phyloP scores from a whole-genome alignment of 2,329 filamentous ascomycete species.

The Aspergillus vadensis region DNA sequence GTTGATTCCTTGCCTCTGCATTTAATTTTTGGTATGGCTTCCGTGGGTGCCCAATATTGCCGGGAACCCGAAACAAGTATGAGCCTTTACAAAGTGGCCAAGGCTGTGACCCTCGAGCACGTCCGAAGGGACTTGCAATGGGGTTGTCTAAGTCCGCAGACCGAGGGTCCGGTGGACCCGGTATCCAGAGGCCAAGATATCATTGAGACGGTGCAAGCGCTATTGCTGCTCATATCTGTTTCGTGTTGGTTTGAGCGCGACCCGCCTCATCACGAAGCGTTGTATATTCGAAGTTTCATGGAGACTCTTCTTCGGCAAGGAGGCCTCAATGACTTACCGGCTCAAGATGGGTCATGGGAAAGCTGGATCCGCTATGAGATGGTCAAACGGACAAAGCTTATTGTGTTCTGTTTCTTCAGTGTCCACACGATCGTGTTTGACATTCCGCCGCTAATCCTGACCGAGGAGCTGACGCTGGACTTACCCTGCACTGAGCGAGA shows the following conservation, averaged over 20 bases:
- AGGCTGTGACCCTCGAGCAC: conserved; percentile 35
- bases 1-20: conserved; percentile 29
- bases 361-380: conserved; percentile 36
- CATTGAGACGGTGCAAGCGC: conserved; percentile 32
- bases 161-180: conserved; percentile 7
- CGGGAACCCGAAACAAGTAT: conserved; percentile 37
- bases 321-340: conserved; percentile 33
- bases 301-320: conserved; percentile 32
- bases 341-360: conserved; percentile 34
- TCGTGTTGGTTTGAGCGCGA: conserved; percentile 37
- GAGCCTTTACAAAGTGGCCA: conserved; percentile 35
- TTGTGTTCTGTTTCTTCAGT: conserved; percentile 40
- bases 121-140: conserved; percentile 33
- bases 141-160: conserved; percentile 9
- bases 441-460: conserved; percentile 33
- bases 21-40: conserved; percentile 35
- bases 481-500: conserved; percentile 36
- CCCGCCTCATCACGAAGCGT: conserved; percentile 32
- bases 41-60: conserved; percentile 36
- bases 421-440: conserved; percentile 41
- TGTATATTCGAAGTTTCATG: conserved; percentile 34
- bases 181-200: conserved; percentile 26
- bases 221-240: conserved; percentile 33
- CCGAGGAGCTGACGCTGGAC: conserved; percentile 35
- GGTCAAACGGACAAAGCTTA: conserved; percentile 35